Evolutionary conservation across 1,139 yeast species (phyloP), one percentile per base, ranked within the genome.

Genomic region (Meyerozyma smithsonii): DNA sequence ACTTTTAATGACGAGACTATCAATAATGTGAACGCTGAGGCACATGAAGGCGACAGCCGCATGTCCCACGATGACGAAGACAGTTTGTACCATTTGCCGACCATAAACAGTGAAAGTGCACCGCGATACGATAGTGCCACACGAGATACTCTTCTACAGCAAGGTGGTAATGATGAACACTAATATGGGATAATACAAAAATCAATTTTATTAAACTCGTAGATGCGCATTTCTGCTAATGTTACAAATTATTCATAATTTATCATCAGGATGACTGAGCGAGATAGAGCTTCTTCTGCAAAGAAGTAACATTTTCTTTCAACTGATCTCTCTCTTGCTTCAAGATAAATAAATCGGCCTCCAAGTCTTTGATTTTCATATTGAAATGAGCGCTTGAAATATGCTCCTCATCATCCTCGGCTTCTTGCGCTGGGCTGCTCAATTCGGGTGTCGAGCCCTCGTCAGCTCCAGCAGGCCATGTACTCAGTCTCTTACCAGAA

Each of bases 251-350:
- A 11, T 14, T 34, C 21, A 23, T 32, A 6, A 30, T 19, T 32
- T 18, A 36, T 18, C 36, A 34, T 23, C 36, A 36, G 14, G 34
- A 30, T 16, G 34, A 10, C 8, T 30, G 34, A 12, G 65, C 57
- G 44, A 70, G 54, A 45, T 69, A 71, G 44, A 79, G 62, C 52
- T 77, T 77, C 58, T 81, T 82, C 58, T 81, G 82, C 55, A 82
- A 64, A 1, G 67, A 52, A 23, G 79, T 60, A n/a, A 81, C 76
- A 44, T 72, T 79, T 25, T 81, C 82, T 52, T 84, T 83, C 58
- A 86, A 66, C 51, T 81, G 85, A 55, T 88, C 94, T 49, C 95
- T 76, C 61, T 88, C 96, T 61, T 87, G 92, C 51, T 81, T 82
- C 52, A 84, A 72, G 46, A 88, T 84, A 51, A 76, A 84, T 52